phyloP scores from a whole-genome alignment of 2,329 filamentous ascomycete genomes.

The Stagonosporopsis vannaccii region DNA sequence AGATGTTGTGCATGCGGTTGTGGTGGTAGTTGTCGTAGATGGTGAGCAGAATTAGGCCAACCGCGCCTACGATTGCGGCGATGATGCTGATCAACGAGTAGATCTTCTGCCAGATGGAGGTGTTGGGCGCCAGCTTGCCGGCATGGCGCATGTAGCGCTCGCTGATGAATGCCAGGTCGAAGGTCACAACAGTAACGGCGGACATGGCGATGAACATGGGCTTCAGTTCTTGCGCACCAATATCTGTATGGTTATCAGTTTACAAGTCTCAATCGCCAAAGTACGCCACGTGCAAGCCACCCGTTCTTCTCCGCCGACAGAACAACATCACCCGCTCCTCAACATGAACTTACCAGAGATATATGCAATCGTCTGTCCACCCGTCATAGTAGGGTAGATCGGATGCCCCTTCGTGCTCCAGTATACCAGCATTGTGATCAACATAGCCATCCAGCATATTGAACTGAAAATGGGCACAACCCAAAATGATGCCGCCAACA shows the following conservation, averaged over 20 bases:
- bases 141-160: constrained; percentile 87
- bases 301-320: too few relatives aligned
- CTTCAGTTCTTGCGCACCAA: constrained; percentile 69
- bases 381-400: constrained; percentile 68
- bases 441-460: constrained; percentile 60
- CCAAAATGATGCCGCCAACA: constrained; percentile 60
- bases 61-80: constrained; percentile 76
- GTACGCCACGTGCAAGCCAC: too few relatives aligned
- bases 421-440: constrained; percentile 73
- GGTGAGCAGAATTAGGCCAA: constrained; percentile 80
- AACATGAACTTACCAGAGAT: constrained; percentile 64
- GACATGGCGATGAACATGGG: constrained; percentile 80
- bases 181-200: constrained; percentile 74
- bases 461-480: constrained; percentile 74
- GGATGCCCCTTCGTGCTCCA: constrained; percentile 69
- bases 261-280: neutral
- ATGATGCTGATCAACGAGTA: constrained; percentile 68
- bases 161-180: constrained; percentile 80
- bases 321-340: too few relatives aligned
- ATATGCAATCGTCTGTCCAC: constrained; percentile 69
- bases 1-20: constrained; percentile 72
- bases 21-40: constrained; percentile 85
- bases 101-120: constrained; percentile 67
- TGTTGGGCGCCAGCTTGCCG: constrained; percentile 80
- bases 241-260: constrained; percentile 51